These are phyloP conservation scores for Mucor sp. DNA, from an alignment of 371 early-diverging fungal species.

Conservation along the genomic window DNA sequence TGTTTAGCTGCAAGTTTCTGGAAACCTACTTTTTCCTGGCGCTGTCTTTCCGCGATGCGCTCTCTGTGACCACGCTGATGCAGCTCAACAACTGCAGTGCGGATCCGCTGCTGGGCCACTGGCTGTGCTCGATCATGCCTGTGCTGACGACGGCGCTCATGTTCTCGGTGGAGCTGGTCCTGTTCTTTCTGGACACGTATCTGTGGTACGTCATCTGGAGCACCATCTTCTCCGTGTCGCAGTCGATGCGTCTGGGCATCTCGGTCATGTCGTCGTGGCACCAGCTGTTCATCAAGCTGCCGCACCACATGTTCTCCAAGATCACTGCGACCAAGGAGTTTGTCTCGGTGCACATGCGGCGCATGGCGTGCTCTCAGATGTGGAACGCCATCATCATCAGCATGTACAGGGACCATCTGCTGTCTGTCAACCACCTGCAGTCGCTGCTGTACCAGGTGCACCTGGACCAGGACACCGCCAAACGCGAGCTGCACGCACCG, in stretches of 20 bases:
- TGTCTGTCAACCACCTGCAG: constrained; percentile 78
- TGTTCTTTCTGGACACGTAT: constrained; percentile 90
- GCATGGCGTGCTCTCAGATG: constrained; percentile 79
- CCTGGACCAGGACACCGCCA: constrained; percentile 23
- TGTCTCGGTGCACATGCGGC: constrained; percentile 68
- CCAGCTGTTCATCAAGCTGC: constrained; percentile 77
- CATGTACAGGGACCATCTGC: constrained; percentile 84
- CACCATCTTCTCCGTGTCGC: constrained; percentile 77
- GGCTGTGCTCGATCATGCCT: constrained; percentile 66
- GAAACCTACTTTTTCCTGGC: constrained; percentile 86
- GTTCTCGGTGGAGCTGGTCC: constrained; percentile 71
- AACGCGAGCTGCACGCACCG: constrained; percentile 72
- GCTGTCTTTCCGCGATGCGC: constrained; percentile 77
- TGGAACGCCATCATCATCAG: constrained; percentile 90
- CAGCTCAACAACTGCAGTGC: constrained; percentile 56
- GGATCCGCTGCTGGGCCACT: constrained; percentile 48
- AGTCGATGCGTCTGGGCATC: constrained; percentile 78
- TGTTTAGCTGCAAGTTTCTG: constrained; percentile 79
- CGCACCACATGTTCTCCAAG: constrained; percentile 78
- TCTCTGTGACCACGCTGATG: constrained; percentile 61
- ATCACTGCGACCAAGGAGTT: constrained; percentile 70
- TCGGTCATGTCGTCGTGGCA: constrained; percentile 89
- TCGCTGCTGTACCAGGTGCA: constrained; percentile 78
- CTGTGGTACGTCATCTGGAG: constrained; percentile 92
- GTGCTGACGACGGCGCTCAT: constrained; percentile 70